Evolutionary conservation across 2,329 filamentous ascomycete species (phyloP), one percentile per base, ranked within the genome.

Genomic region (Grosmannia serpens): DNA sequence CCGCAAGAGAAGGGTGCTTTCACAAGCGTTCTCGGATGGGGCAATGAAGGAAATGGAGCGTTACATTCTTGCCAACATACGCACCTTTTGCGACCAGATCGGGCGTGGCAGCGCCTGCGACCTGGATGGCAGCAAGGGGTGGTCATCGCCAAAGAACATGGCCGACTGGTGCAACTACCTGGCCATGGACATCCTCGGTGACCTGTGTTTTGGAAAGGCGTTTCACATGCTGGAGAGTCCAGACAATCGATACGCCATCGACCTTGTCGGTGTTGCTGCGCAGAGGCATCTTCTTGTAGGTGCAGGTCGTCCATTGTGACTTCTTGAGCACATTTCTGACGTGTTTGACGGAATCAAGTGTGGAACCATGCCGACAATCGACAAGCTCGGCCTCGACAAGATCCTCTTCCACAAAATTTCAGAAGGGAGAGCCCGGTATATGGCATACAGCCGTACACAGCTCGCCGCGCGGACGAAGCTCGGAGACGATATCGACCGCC

Each of bases 321-420:
- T 2, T 31, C 1, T 15, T 6, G 3, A 11, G 44, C 17, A n/a
- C 17, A 4, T 6, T 29, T 2, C 27, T 57, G 26, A 57, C 33
- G 15, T n/a, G n/a, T n/a, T 20, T n/a, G 20, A 44, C n/a, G 20
- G 41, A 44, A 52, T 4, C 38, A 56, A 87, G 82, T 88, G 85
- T 68, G 86, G 86, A 49, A 85, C 86, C 10, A 87, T 88, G 80
- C 85, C 86, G 62, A 75, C 86, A 15, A 75, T 89, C 55, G 79
- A 86, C 68, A 81, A 78, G 62, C 80, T 87, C 65, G 79, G 81
- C 61, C 74, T 89, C 35, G 86, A 88, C 69, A 83, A 82, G 67
- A 68, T 87, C 60, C 75, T 89, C 56, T 88, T 89, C 70, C 83
- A 76, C 59, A 80, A 78, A 59, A 81, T 89, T 61, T 84, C 86